These are phyloP conservation scores for Xylaria intraflava DNA, from an alignment of 495 filamentous ascomycete genomes.

Conservation along the genomic window DNA sequence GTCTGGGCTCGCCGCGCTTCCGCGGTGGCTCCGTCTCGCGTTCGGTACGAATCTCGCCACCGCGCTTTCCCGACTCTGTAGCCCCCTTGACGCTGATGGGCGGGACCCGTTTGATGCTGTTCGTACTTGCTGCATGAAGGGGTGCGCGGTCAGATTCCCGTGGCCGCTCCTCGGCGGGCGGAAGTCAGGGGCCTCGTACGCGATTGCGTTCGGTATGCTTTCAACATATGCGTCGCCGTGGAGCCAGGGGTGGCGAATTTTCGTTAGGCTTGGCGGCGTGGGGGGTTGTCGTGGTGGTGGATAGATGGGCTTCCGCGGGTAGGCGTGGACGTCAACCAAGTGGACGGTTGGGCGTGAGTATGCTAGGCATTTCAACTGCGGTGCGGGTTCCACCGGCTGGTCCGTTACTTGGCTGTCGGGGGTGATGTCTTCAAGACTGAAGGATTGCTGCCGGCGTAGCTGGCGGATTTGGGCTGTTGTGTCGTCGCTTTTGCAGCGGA, in stretches of 20 bases:
- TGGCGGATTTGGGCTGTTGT: not conserved
- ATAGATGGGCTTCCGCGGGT: conserved; percentile 29
- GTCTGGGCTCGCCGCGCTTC: not conserved
- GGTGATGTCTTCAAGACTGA: conserved; percentile 33
- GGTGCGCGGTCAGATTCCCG: conserved; percentile 4
- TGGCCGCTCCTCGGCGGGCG: conserved; percentile 4
- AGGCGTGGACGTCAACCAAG: conserved; percentile 29
- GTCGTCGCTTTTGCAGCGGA: conserved; percentile 6
- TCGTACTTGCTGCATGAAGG: not conserved
- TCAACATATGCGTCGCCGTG: conserved; percentile 2
- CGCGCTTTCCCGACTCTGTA: not conserved
- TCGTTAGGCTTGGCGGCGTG: conserved; percentile 26
- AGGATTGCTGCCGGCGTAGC: conserved; percentile 22
- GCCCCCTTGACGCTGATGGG: not conserved
- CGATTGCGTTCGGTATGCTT: not conserved
- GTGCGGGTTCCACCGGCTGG: conserved; percentile 22
- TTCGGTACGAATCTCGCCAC: not conserved
- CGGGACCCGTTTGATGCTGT: not conserved
- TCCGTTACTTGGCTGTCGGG: not conserved
- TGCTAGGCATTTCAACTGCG: conserved; percentile 21
- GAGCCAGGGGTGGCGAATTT: not conserved
- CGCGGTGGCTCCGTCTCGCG: not conserved
- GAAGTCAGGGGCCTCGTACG: conserved; percentile 7
- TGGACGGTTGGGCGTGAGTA: conserved; percentile 25
- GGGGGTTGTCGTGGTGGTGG: conserved; percentile 20